Base-by-base conservation (phyloP, 257 asterid genomes). In the Solanum pennellii region DNA sequence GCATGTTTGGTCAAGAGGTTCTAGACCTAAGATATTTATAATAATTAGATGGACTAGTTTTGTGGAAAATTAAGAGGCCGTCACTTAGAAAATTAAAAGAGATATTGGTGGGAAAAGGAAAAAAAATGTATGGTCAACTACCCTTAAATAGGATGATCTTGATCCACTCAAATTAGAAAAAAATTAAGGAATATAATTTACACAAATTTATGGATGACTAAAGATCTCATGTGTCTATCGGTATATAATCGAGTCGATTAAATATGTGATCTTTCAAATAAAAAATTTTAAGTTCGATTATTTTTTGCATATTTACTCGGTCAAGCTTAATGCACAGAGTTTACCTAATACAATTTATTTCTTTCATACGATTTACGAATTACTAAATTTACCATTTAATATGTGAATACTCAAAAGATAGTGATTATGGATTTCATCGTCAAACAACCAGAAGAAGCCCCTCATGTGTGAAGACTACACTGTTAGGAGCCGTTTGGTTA, bases 341-440 rank as follows among this genome's bases (percentile, higher is more conserved):
- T 20, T 60, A 9, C 0, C 7, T n/a, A 23, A 10, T 9, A 25
- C 3, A 4, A 11, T 62, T 62, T 62, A 62, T 1, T 11, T 4
- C 31, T 62, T 4, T 5, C 14, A 5, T 6, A 7, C 3, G 3
- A 9, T 60, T 60, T 9, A 12, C 3, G 1, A 11, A 9, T n/a
- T 60, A 60, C 0, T 0, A 9, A 60, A 3, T 60, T 60, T 3
- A 21, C 0, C 2, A 3, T 21, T 3, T 9, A 2, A 37, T 1
- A 5, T 6, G 7, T 37, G 39, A 1, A 11, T 23, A 21, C 18
- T 12, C 8, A 13, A 66, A 66, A 12, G 9, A 25, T 12, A 5
- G 5, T 5, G 2, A 12, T 0, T 3, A 13, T 1, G 5, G 0
- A 5, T 5, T 65, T 2, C 7, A 1, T 4, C 2, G 71, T n/a